phyloP scores from a whole-genome alignment of 2,329 filamentous ascomycete genomes.

The Diaporthe vaccinii region DNA sequence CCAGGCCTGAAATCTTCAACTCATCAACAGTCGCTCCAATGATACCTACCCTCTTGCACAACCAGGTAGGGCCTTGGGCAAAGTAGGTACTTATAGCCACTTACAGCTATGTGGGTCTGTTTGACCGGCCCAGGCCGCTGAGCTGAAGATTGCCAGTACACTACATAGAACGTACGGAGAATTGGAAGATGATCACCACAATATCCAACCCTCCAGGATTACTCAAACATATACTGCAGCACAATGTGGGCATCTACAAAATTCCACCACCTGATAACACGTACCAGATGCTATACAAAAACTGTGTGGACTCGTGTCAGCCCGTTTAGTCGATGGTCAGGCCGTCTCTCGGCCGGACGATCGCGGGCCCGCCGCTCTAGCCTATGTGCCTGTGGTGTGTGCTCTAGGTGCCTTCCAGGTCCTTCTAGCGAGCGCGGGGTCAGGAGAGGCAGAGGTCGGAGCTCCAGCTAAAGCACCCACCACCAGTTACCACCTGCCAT shows the following conservation, averaged over 20 bases:
- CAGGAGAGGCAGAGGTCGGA: slow-evolving; percentile 15
- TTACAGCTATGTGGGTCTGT: neutral
- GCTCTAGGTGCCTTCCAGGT: slow-evolving; percentile 19
- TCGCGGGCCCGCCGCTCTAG: neutral
- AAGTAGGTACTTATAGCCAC: neutral
- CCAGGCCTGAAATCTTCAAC: neutral
- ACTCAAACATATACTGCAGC: neutral
- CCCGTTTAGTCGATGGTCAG: neutral
- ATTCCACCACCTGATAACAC: neutral
- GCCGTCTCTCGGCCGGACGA: neutral
- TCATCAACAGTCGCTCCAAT: neutral
- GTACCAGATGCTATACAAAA: neutral
- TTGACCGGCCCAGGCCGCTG: neutral
- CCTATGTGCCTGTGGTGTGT: too few relatives aligned
- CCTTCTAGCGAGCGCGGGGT: slow-evolving; percentile 19
- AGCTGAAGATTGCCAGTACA: neutral
- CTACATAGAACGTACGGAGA: neutral
- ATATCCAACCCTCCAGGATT: neutral
- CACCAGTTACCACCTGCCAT: neutral
- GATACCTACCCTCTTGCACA: neutral
- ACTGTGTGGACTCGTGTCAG: neutral
- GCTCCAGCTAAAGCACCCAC: slow-evolving; percentile 9
- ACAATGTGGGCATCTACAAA: neutral
- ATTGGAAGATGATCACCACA: neutral
- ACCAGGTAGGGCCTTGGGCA: neutral